Conservation (phyloP, 306 rosid species). For the Cucurbita maxima region DNA sequence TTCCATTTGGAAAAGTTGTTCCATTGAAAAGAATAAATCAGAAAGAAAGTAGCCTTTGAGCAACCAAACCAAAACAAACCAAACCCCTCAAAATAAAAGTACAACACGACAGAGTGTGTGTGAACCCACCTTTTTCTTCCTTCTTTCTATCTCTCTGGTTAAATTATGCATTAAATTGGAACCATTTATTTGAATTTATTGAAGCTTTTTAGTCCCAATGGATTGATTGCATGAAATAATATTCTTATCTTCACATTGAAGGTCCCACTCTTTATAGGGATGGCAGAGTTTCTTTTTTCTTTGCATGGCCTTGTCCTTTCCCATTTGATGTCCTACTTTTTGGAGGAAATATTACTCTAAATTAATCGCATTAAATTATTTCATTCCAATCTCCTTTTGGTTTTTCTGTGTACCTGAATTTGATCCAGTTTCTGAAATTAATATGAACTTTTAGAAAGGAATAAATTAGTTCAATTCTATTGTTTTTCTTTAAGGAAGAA, state of each 20-base stretch:
- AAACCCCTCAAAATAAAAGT: background rate
- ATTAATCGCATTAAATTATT: background rate
- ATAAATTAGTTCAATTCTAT: too few relatives aligned
- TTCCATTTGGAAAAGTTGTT: background rate
- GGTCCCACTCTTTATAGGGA: background rate
- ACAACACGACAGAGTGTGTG: background rate
- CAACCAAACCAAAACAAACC: background rate
- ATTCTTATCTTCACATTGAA: background rate
- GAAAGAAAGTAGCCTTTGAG: background rate
- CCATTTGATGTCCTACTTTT: background rate
- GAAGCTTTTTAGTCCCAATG: background rate
- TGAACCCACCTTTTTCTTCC: background rate
- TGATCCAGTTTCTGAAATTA: too few relatives aligned
- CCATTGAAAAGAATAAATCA: conserved; percentile 6
- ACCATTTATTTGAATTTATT: background rate
- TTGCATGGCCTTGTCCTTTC: background rate
- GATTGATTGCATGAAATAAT: background rate
- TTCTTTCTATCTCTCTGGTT: background rate
- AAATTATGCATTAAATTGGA: background rate
- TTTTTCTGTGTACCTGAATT: too few relatives aligned
- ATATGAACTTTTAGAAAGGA: too few relatives aligned
- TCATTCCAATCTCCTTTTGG: too few relatives aligned
- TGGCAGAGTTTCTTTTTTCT: background rate
- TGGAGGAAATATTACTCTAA: background rate
- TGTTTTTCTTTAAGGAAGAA: too few relatives aligned